Evolutionary conservation across 495 filamentous ascomycete species (phyloP), one percentile per base, ranked within the genome.

Genomic region (Aspergillus panamensis): DNA sequence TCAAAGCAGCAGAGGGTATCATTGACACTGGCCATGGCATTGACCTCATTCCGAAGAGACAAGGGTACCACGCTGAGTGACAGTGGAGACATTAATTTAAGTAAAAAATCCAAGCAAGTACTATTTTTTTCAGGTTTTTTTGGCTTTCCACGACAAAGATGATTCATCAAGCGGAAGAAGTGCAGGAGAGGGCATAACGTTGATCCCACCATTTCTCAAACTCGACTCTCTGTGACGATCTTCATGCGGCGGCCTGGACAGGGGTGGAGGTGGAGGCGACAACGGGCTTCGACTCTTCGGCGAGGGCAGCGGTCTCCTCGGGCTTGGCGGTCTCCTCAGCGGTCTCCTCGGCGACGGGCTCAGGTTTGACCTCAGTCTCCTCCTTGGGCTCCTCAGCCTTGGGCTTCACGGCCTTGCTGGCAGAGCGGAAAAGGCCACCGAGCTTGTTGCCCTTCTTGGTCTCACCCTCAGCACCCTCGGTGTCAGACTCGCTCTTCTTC

Each of bases 371-470:
- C 53, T 73, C 66, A 42, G 73, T 45, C 17, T 45, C 42, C 17
- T 39, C 64, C 37, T 66, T 48, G 32, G 64, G 58, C 52, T 72
- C 63, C 66, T 75, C 71, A 60, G 72, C 69, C 62, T 74, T 71
- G 25, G 73, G 66, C 74, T 78, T 80, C 57, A 76, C 74, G 51
- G 78, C 80, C 70, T 80, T 80, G 77, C 77, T 81, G 59, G 78
- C 73, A 73, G 78, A 81, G 63, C 81, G 81, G 73, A 83, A 82
- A 37, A 84, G 73, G 63, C 76, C 76, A 45, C 79, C 79, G 21
- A 84, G 73, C 66, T 79, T 80, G 70, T 77, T 77, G 60, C 64
- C 64, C 70, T 78, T 74, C 78, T 80, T 83, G 59, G 72, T 60
- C 62, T 82, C 79, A 47, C 72, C 73, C 47, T 80, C 77, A 35